Evolutionary conservation across 768 basidiomycete species (phyloP), one percentile per base, ranked within the genome.

Genomic region (Piloderma croceum): DNA sequence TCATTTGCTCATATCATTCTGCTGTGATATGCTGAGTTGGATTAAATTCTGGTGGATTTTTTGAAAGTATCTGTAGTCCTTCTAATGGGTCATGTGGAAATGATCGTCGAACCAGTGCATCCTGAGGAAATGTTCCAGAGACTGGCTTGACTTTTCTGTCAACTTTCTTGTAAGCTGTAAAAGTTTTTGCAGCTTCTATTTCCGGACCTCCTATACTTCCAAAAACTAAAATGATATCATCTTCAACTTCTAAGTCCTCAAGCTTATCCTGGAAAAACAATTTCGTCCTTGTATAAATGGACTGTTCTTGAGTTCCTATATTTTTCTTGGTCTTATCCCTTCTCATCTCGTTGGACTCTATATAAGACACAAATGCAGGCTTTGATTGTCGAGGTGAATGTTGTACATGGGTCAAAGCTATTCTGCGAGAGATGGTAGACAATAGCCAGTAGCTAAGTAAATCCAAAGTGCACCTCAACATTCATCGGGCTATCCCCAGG

Each of bases 1-100:
- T 41, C n/a, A 62, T 33, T n/a, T n/a, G 35, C 4, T 49, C 46
- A 18, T 56, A 34, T 2, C 47, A 43, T 40, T 60, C 59, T 27
- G 47, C 24, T 12, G 55, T 56, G 2, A 60, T 36, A 5, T 49
- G 38, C 9, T 20, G 15, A 4, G 42, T 42, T 3, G 58, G 57
- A 2, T 12, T 20, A 47, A 69, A 70, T 2, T 58, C 52, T 4
- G 65, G 64, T 10, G 64, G 63, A 25, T 52, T 19, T 1, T 42
- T 34, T 2, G 62, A 48, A 3, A 70, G 38, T n/a, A 18, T 19
- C 0, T 59, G 59, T 3, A 70, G 38, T 1, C 48, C 41, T 1
- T 34, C 24, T 0, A 72, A 45, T 0, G 66, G 71, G 36, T 73
- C 57, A 6, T 53, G 44, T 1, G 64, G 63, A 20, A 71, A 53